phyloP scores from a whole-genome alignment of 108 stramenopile species.

The Pseudonitzschia pungens region DNA sequence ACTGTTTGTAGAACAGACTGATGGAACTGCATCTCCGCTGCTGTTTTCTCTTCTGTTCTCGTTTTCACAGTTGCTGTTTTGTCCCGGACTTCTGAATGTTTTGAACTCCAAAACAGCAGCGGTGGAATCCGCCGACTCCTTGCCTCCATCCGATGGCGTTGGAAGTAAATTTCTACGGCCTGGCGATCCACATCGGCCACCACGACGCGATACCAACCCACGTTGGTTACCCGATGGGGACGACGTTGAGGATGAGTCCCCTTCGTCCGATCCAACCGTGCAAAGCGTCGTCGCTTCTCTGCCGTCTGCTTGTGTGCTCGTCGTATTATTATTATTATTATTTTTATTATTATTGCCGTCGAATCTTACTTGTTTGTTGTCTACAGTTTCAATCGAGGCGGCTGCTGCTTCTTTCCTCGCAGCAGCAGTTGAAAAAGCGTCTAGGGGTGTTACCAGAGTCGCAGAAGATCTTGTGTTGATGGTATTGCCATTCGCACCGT shows the following conservation, averaged over 20 bases:
- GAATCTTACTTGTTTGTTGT: conserved; percentile 36
- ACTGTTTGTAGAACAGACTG: conserved; percentile 25
- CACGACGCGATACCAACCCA: conserved; percentile 38
- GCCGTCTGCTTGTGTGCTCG: not conserved
- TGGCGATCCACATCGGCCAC: conserved; percentile 34
- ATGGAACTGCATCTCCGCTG: conserved; percentile 3
- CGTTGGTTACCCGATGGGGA: conserved; percentile 20
- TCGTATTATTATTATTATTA: not conserved
- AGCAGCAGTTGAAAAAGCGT: conserved; percentile 13
- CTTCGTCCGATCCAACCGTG: conserved; percentile 9
- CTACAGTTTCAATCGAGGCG: not conserved
- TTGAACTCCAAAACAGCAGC: conserved; percentile 41
- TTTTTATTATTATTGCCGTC: conserved; percentile 11
- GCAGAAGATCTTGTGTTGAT: not conserved
- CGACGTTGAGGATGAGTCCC: not conserved
- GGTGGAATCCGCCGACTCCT: not conserved
- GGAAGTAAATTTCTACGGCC: conserved; percentile 11
- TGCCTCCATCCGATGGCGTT: not conserved
- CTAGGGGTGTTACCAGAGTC: conserved; percentile 2
- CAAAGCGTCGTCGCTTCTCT: not conserved
- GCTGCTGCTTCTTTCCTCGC: not conserved
- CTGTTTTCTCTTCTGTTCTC: conserved; percentile 8
- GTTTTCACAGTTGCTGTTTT: conserved; percentile 18
- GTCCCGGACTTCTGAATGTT: conserved; percentile 43
- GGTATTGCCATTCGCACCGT: not conserved